Evolutionary conservation across 2,329 filamentous ascomycete genomes (phyloP), one percentile per base, ranked within the genome.

Genomic region (Raffaelea albimanens): DNA sequence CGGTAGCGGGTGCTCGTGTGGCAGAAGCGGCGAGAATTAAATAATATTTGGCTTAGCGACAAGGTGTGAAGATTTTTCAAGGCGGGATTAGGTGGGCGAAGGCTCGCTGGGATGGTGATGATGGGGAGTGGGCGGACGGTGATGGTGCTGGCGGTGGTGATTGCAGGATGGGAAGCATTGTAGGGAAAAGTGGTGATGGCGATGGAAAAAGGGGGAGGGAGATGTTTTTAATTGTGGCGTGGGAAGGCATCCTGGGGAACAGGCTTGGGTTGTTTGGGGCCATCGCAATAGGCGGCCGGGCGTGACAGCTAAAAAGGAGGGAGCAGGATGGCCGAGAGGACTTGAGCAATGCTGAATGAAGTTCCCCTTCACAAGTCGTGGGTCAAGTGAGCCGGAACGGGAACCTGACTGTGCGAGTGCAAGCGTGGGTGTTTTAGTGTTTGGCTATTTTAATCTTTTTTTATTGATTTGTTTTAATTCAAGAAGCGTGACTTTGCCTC

Each of bases 91-190:
- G 39, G 38, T 36, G 38, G 40, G 29, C 38, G 39, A 36, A 21
- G 40, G 44, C 39, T 34, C 43, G 42, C 29, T 40, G 51, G 43
- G 53, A 45, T 52, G 50, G 46, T 49, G 50, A 44, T 51, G 50
- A 47, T 33, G 34, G 42, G 33, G 34, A 19, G 8, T 7, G 43
- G 16, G 29, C 39, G 29, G 46, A 48, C 43, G 51, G 50, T 16
- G 53, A 55, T 45, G 53, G 45, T 49, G 51, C 47, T 46, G 48
- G 42, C 50, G 51, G 51, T 57, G 56, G 48, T 53, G 57, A 53
- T 56, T 52, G 49, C 44, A 51, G 50, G 45, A 29, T 23, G 40
- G 21, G 21, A 50, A 44, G 18, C 29, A 50, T 47, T 34, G 43
- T 25, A 40, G 46, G 41, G 21, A 45, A 47, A 29, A 29, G 41